Base-by-base conservation (phyloP, 108 stramenopile species). In the Schizochytrium sp. region DNA sequence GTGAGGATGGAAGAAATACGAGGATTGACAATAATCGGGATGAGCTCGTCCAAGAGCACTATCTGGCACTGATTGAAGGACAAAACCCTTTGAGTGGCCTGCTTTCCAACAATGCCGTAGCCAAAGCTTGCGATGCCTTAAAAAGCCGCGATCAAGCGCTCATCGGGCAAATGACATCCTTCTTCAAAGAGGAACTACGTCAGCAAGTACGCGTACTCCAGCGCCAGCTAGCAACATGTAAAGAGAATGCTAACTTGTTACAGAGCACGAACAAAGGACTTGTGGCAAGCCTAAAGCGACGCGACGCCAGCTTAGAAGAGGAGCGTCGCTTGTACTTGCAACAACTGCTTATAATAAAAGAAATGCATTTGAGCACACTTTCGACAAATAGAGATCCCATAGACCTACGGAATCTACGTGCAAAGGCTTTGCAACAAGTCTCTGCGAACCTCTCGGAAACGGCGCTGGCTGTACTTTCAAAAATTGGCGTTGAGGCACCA, bases 121-220 rank as follows among this genome's bases (percentile, higher is more conserved):
- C 49, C 5, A 8, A 83, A 53, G 47, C 12, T 2, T 53, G 47
- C 10, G 50, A 46, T 19, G 76, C 76, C 10, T 40, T 83, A n/a
- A 49, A 83, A 53, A 53, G 28, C 10, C 45, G 76, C 12, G 76
- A 83, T n/a, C 28, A 49, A n/a, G 40, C 15, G 28, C 76, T 83
- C 13, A 2, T 55, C 0, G 28, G 55, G 4, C 28, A 83, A 53
- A 49, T 83, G 53, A 83, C 76, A 5, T 10, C 2, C 28, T 55
- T 83, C 76, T 83, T 83, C 47, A 46, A 40, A 83, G 76, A 55
- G 28, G 76, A 83, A 50, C 76, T 83, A 5, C 50, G 50, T 10
- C 76, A 55, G 7, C 76, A 83, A 42, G 76, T 83, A 10, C 76
- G 76, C 47, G 76, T 83, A 13, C 76, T 83, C 10, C 12, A 83